These are phyloP conservation scores for Mycena rosella DNA, from an alignment of 768 basidiomycete genomes.

Conservation along the genomic window DNA sequence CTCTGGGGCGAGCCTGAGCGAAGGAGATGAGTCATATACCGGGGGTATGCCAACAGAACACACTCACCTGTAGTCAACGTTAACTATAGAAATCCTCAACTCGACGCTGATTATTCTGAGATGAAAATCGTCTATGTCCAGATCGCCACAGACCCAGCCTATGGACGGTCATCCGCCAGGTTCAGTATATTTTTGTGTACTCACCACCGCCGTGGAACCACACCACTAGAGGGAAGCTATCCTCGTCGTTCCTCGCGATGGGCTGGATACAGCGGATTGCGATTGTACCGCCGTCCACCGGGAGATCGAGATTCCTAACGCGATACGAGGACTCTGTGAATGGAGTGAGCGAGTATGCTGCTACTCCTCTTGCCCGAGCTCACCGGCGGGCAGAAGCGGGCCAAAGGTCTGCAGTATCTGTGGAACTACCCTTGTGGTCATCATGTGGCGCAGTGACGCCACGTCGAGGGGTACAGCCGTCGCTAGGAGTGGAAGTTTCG, in stretches of 20 bases:
- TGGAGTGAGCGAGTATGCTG: neutral
- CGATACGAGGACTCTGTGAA: too few relatives aligned
- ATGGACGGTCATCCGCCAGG: too few relatives aligned
- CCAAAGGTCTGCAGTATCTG: too few relatives aligned
- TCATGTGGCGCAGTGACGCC: neutral
- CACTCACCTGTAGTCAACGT: constrained; percentile 15
- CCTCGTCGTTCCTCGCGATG: neutral
- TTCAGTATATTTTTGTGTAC: too few relatives aligned
- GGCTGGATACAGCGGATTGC: too few relatives aligned
- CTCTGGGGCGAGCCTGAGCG: constrained; percentile 41
- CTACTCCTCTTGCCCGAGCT: too few relatives aligned
- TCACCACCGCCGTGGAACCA: constrained; percentile 14
- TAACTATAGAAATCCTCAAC: neutral
- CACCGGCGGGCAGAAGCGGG: too few relatives aligned
- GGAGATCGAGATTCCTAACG: too few relatives aligned
- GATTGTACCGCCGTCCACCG: too few relatives aligned
- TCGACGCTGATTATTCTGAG: neutral
- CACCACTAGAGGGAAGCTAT: neutral
- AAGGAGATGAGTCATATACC: neutral
- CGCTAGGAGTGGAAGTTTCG: neutral
- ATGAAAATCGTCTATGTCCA: constrained; percentile 3
- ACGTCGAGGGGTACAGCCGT: neutral
- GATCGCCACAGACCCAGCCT: neutral
- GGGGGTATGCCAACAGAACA: neutral
- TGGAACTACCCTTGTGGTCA: neutral